Base-by-base conservation (phyloP, 2,329 filamentous ascomycete species). In the Talaromyces sp. region DNA sequence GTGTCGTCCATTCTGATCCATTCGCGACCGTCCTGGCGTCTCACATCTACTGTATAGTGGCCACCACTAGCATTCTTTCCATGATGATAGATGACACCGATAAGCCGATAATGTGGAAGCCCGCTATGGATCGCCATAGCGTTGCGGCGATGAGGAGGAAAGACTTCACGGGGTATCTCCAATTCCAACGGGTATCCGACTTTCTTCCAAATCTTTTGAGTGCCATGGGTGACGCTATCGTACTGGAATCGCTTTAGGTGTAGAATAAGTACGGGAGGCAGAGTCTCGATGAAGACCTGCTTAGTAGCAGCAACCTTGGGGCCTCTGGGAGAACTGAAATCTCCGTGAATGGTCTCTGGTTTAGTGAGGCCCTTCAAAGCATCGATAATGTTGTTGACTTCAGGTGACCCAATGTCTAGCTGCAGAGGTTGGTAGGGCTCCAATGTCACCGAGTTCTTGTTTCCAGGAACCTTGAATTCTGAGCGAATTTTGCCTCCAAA, bases 181-280 rank as follows among this genome's bases (percentile, higher is more conserved):
- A 99, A 84, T 73, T 98, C 93, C 33, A 99, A 82, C 0, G 95
- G 95, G 73, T 99, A 99, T 22, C 93, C 94, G 66, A 99, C 85
- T 81, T 94, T 96, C 82, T 98, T 99, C 92, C 94, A 97, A 69
- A 98, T 96, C 83, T 99, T 99, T 73, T 97, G 90, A 0, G 93
- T 96, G 27, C 93, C 93, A 52, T 82, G 82, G 7, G 89, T 91
- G 65, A 89, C 87, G 67, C 89, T 91, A 72, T 98, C 93, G 72
- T 97, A 98, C 72, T 97, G 92, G 83, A 99, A 99, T 52, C 95
- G 92, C 81, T 99, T 99, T 49, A 99, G 84, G 74, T 99, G 95
- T 9, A 99, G 85, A 62, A 98, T 96, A 13, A 99, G 85, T 3
- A 98, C 91, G 0, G 93, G 92, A 0, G 95, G 95, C 17, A 98